Evolutionary conservation across 148 eudicot species (phyloP), one percentile per base, ranked within the genome.

Genomic region (Vaccinium myrtillus): DNA sequence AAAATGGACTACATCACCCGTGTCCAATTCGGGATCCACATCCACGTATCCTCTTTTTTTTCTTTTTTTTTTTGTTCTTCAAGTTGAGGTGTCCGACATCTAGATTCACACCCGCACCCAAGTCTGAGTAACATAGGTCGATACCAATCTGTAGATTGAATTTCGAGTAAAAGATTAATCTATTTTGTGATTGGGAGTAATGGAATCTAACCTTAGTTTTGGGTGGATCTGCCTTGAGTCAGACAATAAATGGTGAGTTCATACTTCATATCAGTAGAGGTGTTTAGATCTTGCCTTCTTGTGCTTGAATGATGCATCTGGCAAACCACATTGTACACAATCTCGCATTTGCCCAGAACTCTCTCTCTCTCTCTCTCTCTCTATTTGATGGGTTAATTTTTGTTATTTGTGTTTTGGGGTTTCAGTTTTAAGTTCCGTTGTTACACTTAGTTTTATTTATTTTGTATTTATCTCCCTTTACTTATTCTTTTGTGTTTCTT

Each of bases 401-500:
- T 4, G 39, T 16, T 59, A 16, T 59, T 59, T 21, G 15, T 1
- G 2, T 59, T 5, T 59, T 59, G 67, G n/a, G 23, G 23, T 59
- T 59, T 54, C 4, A 13, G 58, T 54, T 54, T 11, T 54, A 54
- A 54, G 14, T 54, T 54, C 18, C 58, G 4, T 18, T 59, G 67
- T 59, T 59, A 18, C 67, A 2, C 5, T 21, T 59, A 59, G 4
- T 59, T 59, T 59, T 7, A 59, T 59, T 59, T 59, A 43, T 43
- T 43, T 43, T 15, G 21, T 14, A 14, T 58, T 58, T 58, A 51
- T 51, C 1, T 51, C 12, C 7, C 54, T 51, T 5, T 18, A 43
- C 39, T 78, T 53, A 12, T 51, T 16, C 81, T n/a, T n/a, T 12
- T 23, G 50, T 73, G 14, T 85, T 59, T 83, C 11, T 61, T 59